Evolutionary conservation across 345 rosid genomes (phyloP).

Genomic region (Rhodamnia argentea): DNA sequence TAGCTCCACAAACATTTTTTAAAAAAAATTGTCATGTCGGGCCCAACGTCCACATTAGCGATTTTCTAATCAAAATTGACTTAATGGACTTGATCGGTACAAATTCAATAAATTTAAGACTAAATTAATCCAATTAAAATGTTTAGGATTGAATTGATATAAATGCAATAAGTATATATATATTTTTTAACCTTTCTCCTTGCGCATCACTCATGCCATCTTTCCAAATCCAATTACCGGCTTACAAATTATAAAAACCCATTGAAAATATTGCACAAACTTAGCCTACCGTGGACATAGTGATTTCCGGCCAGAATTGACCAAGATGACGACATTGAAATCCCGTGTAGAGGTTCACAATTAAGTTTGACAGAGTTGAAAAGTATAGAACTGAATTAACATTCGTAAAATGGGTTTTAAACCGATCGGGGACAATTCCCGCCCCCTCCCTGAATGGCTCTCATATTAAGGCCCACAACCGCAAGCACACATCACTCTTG

Average conservation of each 20-base stretch:
- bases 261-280: neutral
- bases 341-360: fast-evolving
- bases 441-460: neutral
- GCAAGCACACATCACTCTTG: neutral
- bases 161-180: too few species aligned
- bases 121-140: too few species aligned
- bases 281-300: neutral
- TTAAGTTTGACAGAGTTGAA: neutral
- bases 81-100: too few species aligned
- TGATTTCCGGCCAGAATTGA: neutral
- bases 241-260: neutral
- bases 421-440: fast-evolving
- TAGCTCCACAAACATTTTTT: too few species aligned
- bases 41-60: too few species aligned
- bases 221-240: neutral
- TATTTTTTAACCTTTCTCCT: too few species aligned
- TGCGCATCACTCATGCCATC: fast-evolving
- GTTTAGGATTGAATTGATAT: too few species aligned
- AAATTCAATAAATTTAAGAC: too few species aligned
- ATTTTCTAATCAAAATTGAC: too few species aligned
- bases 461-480: neutral
- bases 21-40: too few species aligned
- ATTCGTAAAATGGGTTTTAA: too few species aligned
- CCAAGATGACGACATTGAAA: neutral
- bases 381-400: fast-evolving